These are phyloP conservation scores for Sporobolomyces phaffii DNA, from an alignment of 768 basidiomycete genomes.

Conservation along the genomic window DNA sequence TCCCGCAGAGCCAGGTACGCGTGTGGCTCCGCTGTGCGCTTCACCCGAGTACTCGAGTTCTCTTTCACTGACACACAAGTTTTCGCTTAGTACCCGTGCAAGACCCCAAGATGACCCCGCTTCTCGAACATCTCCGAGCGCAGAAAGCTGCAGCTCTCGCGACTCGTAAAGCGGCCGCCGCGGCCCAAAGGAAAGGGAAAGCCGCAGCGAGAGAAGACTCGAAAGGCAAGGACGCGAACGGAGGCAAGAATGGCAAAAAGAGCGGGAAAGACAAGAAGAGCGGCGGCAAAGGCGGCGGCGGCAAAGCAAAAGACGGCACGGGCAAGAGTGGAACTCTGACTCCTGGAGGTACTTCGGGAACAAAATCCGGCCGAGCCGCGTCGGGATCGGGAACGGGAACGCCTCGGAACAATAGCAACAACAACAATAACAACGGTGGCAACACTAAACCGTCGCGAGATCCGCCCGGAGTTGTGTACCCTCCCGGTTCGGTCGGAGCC, in stretches of 20 bases:
- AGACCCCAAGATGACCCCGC: conserved; percentile 74
- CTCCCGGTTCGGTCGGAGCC: conserved; percentile 1
- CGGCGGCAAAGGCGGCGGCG: neutral
- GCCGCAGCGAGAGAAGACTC: conserved; percentile 39
- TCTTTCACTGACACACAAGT: neutral
- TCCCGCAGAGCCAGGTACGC: conserved; percentile 5
- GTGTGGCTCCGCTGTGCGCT: neutral
- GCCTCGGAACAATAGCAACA: neutral
- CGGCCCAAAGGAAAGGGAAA: conserved; percentile 43
- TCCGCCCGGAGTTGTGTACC: conserved; percentile 3
- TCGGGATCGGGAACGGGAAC: neutral
- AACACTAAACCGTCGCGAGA: too few species aligned
- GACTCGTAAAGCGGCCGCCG: conserved; percentile 58
- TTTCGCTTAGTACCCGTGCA: conserved; percentile 34
- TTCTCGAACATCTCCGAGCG: conserved; percentile 86
- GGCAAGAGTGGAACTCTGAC: conserved; percentile 10
- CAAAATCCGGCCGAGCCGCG: too few species aligned
- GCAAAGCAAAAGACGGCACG: conserved; percentile 7
- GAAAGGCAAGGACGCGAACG: conserved; percentile 4
- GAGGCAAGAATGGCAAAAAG: conserved; percentile 17
- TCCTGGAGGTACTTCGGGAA: too few species aligned
- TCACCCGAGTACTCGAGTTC: neutral
- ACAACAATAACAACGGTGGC: too few species aligned
- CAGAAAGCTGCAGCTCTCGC: conserved; percentile 58
- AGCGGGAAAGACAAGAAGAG: conserved; percentile 15